Evolutionary conservation across 495 filamentous ascomycete genomes (phyloP).

Genomic region (Penicillium egyptiacum): DNA sequence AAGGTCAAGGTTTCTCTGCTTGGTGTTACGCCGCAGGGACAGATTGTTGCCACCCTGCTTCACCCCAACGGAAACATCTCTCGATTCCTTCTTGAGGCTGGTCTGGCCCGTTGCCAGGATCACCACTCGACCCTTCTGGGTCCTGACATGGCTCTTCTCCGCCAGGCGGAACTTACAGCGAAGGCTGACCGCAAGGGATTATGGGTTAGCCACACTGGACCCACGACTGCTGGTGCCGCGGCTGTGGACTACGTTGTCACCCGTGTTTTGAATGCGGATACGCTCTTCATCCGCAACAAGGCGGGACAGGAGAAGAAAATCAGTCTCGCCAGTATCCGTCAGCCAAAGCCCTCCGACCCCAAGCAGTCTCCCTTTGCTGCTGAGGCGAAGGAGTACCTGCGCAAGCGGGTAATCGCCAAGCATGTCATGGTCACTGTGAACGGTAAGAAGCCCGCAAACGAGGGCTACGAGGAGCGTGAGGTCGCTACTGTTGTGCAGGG

Average conservation of each 20-base stretch:
- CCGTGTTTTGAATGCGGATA: slow-evolving; percentile 86
- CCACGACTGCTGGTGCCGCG: slow-evolving; percentile 50
- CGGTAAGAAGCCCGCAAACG: slow-evolving; percentile 84
- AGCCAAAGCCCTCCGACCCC: slow-evolving; percentile 79
- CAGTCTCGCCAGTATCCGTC: slow-evolving; percentile 87
- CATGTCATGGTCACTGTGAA: slow-evolving; percentile 84
- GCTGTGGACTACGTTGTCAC: slow-evolving; percentile 78
- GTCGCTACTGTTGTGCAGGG: slow-evolving; percentile 82
- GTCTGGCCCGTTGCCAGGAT: slow-evolving; percentile 88
- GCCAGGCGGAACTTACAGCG: slow-evolving; percentile 84
- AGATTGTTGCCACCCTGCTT: slow-evolving; percentile 74
- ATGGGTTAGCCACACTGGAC: slow-evolving; percentile 73
- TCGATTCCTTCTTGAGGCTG: slow-evolving; percentile 79
- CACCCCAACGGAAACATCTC: slow-evolving; percentile 93
- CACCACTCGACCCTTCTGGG: slow-evolving; percentile 91
- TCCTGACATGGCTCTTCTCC: slow-evolving; percentile 75
- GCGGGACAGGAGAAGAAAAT: slow-evolving; percentile 83
- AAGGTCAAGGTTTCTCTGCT: slow-evolving; percentile 77
- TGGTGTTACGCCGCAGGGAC: slow-evolving; percentile 81
- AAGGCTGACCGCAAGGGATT: slow-evolving; percentile 70
- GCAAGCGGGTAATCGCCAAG: slow-evolving; percentile 94
- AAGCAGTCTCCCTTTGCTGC: slow-evolving; percentile 83
- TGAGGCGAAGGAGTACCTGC: slow-evolving; percentile 93
- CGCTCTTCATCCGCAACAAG: slow-evolving; percentile 80
- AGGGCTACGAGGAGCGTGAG: slow-evolving; percentile 91